Evolutionary conservation across 495 filamentous ascomycete species (phyloP), one percentile per base, ranked within the genome.

Genomic region (Podospora appendiculata): DNA sequence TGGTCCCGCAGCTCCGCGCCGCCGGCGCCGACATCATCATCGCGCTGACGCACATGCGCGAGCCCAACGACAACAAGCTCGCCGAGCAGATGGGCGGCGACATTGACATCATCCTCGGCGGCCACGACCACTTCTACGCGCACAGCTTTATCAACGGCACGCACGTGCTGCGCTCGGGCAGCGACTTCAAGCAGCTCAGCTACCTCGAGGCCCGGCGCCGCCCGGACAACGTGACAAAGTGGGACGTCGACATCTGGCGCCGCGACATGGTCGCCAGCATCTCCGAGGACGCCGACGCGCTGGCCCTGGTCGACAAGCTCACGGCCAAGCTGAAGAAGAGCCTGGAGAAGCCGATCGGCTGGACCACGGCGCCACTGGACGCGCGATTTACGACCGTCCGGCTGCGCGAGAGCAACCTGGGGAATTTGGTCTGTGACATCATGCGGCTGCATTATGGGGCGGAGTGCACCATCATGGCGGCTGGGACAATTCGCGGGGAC

Each of bases 391-490:
- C 82, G 7, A 95, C 90, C 0, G 87, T 94, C 1, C 76, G 90
- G 2, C 64, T 78, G 19, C 70, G 70, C 16, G 90, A 95, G 66
- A 89, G 84, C 33, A 96, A 96, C 58, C 59, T 92, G 1, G 90
- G 86, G 0, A 96, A 96, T 58, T 93, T 92, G 63, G 85, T 94
- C 32, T 90, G 86, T 66, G 90, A 96, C 62, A 74, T 96, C 14
- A 94, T 95, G 86, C 82, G 90, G 10, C 80, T 79, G 51, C 85
- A 94, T 62, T 89, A 95, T 62, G 60, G 67, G 9, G 79, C 87
- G 0, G 90, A 96, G 54, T 93, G 88, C 62, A 75, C 85, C 14
- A 69, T 96, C 52, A 92, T 95, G 83, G 88, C 87, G 0, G 81
- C 85, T 0, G 90, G 90, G 1, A 96, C 90, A n/a, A 87, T 95